Evolutionary conservation across 1,284 basidiomycete genomes (phyloP).

Genomic region (Ganoderma resinaceum): DNA sequence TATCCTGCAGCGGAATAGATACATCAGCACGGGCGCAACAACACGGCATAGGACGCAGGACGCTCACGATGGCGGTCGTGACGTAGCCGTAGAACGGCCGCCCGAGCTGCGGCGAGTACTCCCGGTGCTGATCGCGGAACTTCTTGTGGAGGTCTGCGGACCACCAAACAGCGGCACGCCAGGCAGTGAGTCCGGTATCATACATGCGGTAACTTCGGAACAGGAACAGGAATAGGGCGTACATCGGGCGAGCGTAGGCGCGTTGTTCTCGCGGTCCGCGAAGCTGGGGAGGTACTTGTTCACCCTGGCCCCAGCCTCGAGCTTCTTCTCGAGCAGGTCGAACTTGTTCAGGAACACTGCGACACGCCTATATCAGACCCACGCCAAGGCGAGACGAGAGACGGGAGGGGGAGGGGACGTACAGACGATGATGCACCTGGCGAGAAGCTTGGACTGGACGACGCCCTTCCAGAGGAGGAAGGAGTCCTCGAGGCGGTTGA

Average conservation of each 20-base stretch:
- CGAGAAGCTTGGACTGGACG: constrained; percentile 60
- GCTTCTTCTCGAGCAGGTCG: constrained; percentile 55
- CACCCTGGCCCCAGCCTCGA: constrained; percentile 41
- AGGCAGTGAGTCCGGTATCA: background rate
- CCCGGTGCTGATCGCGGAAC: constrained; percentile 62
- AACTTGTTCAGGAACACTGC: constrained; percentile 71
- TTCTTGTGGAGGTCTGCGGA: constrained; percentile 66
- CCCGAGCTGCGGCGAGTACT: constrained; percentile 51
- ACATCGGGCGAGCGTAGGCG: constrained; percentile 66
- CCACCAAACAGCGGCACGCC: background rate
- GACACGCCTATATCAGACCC: too few relatives aligned
- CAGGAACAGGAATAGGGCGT: constrained; percentile 33
- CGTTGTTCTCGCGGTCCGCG: constrained; percentile 65
- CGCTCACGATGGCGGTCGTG: constrained; percentile 66
- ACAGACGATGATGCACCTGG: constrained; percentile 60
- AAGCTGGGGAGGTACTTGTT: constrained; percentile 56
- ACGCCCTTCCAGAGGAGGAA: constrained; percentile 69
- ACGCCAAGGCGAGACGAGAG: background rate
- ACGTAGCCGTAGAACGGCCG: constrained; percentile 63
- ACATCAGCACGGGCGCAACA: background rate
- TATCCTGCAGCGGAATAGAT: constrained; percentile 43
- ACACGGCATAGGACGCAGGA: too few relatives aligned
- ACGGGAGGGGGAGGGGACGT: constrained; percentile 15
- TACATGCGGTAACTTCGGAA: too few relatives aligned
- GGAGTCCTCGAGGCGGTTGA: constrained; percentile 74